Evolutionary conservation across 2,329 filamentous ascomycete species (phyloP), one percentile per base, ranked within the genome.

Genomic region (Cylindrodendrum hubeiense): DNA sequence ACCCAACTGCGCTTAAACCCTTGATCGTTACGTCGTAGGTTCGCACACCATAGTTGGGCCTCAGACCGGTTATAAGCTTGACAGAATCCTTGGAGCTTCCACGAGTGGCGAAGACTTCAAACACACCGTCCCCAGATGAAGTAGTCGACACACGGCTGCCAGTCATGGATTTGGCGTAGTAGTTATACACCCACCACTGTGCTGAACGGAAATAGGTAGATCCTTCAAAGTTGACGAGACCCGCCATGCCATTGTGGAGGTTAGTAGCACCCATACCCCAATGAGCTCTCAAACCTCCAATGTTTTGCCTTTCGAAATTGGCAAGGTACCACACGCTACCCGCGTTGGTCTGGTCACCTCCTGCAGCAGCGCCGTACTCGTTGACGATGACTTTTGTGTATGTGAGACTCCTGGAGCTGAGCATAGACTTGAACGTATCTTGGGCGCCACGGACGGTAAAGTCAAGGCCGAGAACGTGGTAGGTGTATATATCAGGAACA

Each of bases 151-250:
- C 54, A 7, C 61, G 61, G n/a, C 34, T 43, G 3, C 61, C 61
- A 9, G 28, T 50, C 61, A 64, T 64, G n/a, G 44, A 13, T n/a
- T 64, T 54, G 41, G 41, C 46, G 26, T 64, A 64, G 41, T 64
- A 64, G 50, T 60, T 64, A 56, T 64, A 64, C 22, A 64, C 61
- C 55, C 56, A 60, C 61, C 61, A 64, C 50, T 64, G 55, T 5
- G 55, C 61, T 2, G 56, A 41, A 4, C 47, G 61, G 49, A 52
- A 60, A 21, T 60, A 64, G 49, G 19, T 50, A 43, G 59, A 62
- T 19, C 61, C 61, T 6, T 41, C 30, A 17, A 39, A 47, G 30
- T 60, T 64, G 13, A 60, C 61, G 12, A 64, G 55, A 2, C 43
- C 54, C 21, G 44, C 44, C 44, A 47, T 47, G 17, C 44, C 44